Evolutionary conservation across 2,329 filamentous ascomycete species (phyloP).

Genomic region (Lasiodiplodia sp.): DNA sequence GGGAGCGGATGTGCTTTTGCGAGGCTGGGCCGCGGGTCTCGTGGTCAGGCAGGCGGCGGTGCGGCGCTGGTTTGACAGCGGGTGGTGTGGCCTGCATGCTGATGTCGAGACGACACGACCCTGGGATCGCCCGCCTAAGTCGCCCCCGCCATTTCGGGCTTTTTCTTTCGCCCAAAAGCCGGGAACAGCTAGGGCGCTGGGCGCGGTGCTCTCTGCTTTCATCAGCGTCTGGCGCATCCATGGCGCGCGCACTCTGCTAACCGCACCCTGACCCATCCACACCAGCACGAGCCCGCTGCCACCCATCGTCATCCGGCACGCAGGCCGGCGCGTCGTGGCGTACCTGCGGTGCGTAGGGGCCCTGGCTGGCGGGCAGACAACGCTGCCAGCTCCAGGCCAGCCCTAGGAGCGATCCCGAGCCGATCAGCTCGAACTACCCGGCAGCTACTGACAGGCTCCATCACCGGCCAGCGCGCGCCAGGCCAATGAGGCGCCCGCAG

Average conservation of each 20-base stretch:
- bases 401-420: conserved; percentile 39
- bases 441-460: conserved; percentile 20
- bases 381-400: conserved; percentile 37
- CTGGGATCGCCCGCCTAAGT: conserved; percentile 12
- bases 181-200: conserved; percentile 8
- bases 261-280: conserved; percentile 19
- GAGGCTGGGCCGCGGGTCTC: conserved; percentile 24
- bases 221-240: conserved; percentile 12
- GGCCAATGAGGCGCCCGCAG: conserved; percentile 26
- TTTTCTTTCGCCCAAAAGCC: conserved; percentile 6
- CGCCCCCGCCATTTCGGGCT: conserved; percentile 12
- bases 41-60: conserved; percentile 12
- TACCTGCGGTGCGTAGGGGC: conserved; percentile 8
- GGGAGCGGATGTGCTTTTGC: conserved; percentile 15
- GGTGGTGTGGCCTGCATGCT: conserved; percentile 7
- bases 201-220: not conserved
- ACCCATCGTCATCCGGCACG: conserved; percentile 15
- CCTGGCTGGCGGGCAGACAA: conserved; percentile 3
- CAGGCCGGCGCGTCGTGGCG: conserved; percentile 27
- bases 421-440: conserved; percentile 31
- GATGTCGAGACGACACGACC: not conserved
- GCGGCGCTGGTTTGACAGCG: not conserved
- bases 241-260: conserved; percentile 10
- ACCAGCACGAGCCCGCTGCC: conserved; percentile 15
- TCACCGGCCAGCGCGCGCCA: conserved; percentile 19